Percentiles rank a stretch among this genome's conserved stretches.
Conservation (phyloP, 2,329 filamentous ascomycete species). For the Trichoderma afroharzianum region DNA sequence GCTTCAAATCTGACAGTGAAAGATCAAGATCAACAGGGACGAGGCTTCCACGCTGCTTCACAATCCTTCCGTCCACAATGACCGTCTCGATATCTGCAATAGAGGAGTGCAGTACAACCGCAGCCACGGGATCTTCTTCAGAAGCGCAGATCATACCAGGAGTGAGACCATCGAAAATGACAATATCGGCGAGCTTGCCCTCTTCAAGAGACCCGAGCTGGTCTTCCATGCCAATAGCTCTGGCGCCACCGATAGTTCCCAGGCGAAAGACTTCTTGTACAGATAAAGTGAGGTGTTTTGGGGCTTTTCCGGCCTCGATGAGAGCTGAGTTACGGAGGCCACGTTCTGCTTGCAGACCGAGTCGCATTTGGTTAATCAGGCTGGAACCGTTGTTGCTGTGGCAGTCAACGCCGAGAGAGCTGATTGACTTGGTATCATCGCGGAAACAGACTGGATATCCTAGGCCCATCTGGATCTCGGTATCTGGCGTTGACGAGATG, state of each 20-base stretch:
- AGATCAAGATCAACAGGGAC: slow-evolving; percentile 6
- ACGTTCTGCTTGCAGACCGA: slow-evolving; percentile 20
- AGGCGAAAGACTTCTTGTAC: slow-evolving; percentile 47
- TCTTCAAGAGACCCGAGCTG: slow-evolving; percentile 43
- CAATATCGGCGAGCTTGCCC: slow-evolving; percentile 46
- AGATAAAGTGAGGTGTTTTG: neutral
- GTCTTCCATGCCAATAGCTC: slow-evolving; percentile 39
- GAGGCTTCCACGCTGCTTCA: slow-evolving; percentile 42
- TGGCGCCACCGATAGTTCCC: slow-evolving; percentile 44
- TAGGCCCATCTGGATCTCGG: slow-evolving; percentile 48
- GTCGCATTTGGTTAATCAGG: slow-evolving; percentile 20
- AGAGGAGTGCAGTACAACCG: slow-evolving; percentile 49
- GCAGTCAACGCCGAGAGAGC: slow-evolving; percentile 23
- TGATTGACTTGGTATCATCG: slow-evolving; percentile 17
- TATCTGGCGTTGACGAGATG: slow-evolving; percentile 46
- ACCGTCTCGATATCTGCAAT: slow-evolving; percentile 49
- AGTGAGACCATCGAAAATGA: slow-evolving; percentile 41
- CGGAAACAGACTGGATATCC: slow-evolving; percentile 25
- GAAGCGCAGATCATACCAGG: slow-evolving; percentile 21
- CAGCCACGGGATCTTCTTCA: slow-evolving; percentile 46
- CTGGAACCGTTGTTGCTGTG: slow-evolving; percentile 21
- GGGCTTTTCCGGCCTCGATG: neutral
- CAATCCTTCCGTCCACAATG: slow-evolving; percentile 44
- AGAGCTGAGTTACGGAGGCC: slow-evolving; percentile 20
- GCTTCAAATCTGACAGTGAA: neutral